A percentile compares a stretch with the other conserved stretches of the same genome.
Conservation (phyloP, 1,139 yeast species). For the Eremothecium coryli region DNA sequence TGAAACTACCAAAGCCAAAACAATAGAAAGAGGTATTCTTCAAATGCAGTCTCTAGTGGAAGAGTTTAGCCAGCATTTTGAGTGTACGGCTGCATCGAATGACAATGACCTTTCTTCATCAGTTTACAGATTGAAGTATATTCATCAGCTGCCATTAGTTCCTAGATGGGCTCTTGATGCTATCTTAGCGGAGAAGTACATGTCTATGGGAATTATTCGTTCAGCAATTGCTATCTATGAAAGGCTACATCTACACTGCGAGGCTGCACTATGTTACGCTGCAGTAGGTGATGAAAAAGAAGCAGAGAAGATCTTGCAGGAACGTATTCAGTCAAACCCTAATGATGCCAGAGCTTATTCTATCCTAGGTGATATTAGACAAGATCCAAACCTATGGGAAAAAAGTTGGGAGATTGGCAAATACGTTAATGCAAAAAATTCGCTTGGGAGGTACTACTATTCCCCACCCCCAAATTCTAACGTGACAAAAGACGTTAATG, state of each 20-base stretch:
- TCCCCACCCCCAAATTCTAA: conserved; percentile 54
- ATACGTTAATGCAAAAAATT: conserved; percentile 77
- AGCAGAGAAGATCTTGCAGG: conserved; percentile 52
- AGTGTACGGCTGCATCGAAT: conserved; percentile 47
- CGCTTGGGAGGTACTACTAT: conserved; percentile 67
- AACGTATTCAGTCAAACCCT: conserved; percentile 50
- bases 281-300: conserved; percentile 66
- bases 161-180: conserved; percentile 86
- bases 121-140: conserved; percentile 50
- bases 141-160: conserved; percentile 66
- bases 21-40: conserved; percentile 86
- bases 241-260: conserved; percentile 65
- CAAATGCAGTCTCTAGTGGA: conserved; percentile 91
- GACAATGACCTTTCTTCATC: conserved; percentile 30
- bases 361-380: conserved; percentile 76
- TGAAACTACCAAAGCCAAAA: conserved; percentile 72
- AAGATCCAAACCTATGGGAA: conserved; percentile 70
- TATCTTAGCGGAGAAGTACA: conserved; percentile 74
- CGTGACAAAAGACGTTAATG: conserved; percentile 40
- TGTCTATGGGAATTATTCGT: conserved; percentile 75
- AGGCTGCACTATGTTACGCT: conserved; percentile 85
- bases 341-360: conserved; percentile 78
- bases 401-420: conserved; percentile 81
- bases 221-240: conserved; percentile 89
- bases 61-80: conserved; percentile 58